Conservation (phyloP, 2,329 filamentous ascomycete genomes). For the Exophiala xenobiotica region DNA sequence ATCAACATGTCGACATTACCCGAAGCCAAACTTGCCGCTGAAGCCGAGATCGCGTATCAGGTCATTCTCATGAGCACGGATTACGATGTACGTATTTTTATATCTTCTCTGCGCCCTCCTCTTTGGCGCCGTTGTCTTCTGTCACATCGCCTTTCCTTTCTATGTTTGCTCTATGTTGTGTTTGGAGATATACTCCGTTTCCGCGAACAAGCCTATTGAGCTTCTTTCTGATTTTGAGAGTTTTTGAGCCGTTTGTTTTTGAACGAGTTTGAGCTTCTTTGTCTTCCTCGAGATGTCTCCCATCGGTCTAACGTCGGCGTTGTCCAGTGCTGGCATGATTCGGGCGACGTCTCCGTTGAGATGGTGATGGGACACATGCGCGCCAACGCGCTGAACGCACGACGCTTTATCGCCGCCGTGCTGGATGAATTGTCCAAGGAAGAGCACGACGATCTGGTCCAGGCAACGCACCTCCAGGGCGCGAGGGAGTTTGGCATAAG, state of each 20-base stretch:
- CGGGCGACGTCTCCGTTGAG: conserved; percentile 83
- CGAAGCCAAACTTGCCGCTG: conserved; percentile 91
- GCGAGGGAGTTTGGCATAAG: conserved; percentile 77
- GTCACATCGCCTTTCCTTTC: too few species aligned
- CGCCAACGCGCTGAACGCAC: conserved; percentile 85
- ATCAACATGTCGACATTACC: conserved; percentile 98
- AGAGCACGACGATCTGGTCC: conserved; percentile 71
- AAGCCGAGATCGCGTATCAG: conserved; percentile 95
- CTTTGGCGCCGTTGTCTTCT: too few species aligned
- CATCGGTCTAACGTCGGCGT: too few species aligned
- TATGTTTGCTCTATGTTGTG: neutral
- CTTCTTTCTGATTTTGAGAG: too few species aligned
- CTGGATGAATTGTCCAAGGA: conserved; percentile 79
- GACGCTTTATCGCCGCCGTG: conserved; percentile 78
- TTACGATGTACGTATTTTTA: conserved; percentile 63
- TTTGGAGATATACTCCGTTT: neutral
- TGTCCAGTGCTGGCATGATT: conserved; percentile 87
- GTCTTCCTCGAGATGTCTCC: too few species aligned
- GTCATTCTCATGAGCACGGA: conserved; percentile 99
- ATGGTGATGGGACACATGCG: conserved; percentile 98
- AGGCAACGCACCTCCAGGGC: conserved; percentile 78
- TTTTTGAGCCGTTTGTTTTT: too few species aligned
- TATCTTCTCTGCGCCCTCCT: too few species aligned
- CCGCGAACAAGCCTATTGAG: too few species aligned
- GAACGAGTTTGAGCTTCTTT: too few species aligned